Conservation (phyloP, 1,284 basidiomycete genomes). For the Trametes polyzona region DNA sequence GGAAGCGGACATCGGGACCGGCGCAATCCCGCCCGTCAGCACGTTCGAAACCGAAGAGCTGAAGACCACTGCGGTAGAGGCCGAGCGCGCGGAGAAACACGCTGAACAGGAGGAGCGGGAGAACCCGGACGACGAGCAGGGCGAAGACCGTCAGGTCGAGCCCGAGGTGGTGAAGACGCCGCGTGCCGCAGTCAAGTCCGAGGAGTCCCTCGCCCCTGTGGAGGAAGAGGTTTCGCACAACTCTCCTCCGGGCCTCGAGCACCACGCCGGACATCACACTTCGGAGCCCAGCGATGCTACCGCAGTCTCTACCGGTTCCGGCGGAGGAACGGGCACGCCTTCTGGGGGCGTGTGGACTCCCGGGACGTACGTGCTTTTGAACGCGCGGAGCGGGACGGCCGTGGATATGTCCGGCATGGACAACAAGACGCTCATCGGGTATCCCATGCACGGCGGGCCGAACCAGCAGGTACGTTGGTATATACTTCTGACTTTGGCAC, state of each 20-base stretch:
- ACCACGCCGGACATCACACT: slow-evolving; percentile 10
- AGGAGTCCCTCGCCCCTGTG: slow-evolving; percentile 5
- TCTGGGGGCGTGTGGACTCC: slow-evolving; percentile 26
- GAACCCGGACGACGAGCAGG: not conserved
- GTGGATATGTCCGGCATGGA: slow-evolving; percentile 60
- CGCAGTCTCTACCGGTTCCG: slow-evolving; percentile 11
- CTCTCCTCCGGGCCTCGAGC: slow-evolving; percentile 9
- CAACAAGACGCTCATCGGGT: slow-evolving; percentile 54
- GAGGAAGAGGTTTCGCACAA: slow-evolving; percentile 4
- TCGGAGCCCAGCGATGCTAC: slow-evolving; percentile 20
- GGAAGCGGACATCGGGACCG: slow-evolving; percentile 14
- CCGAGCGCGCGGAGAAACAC: not conserved
- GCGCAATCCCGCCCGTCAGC: slow-evolving; percentile 7
- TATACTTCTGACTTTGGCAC: not conserved
- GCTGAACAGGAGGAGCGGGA: not conserved
- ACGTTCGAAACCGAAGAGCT: slow-evolving; percentile 7
- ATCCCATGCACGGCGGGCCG: slow-evolving; percentile 41
- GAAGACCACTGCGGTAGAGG: not conserved
- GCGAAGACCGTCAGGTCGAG: not conserved
- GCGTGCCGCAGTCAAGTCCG: slow-evolving; percentile 8
- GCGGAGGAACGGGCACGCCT: not conserved
- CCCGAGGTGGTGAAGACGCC: slow-evolving; percentile 4
- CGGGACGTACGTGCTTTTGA: slow-evolving; percentile 46
- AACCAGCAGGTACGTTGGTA: slow-evolving; percentile 51
- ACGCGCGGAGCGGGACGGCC: slow-evolving; percentile 52